Evolutionary conservation across 2,329 filamentous ascomycete genomes (phyloP).

Genomic region (Capronia epimyces): DNA sequence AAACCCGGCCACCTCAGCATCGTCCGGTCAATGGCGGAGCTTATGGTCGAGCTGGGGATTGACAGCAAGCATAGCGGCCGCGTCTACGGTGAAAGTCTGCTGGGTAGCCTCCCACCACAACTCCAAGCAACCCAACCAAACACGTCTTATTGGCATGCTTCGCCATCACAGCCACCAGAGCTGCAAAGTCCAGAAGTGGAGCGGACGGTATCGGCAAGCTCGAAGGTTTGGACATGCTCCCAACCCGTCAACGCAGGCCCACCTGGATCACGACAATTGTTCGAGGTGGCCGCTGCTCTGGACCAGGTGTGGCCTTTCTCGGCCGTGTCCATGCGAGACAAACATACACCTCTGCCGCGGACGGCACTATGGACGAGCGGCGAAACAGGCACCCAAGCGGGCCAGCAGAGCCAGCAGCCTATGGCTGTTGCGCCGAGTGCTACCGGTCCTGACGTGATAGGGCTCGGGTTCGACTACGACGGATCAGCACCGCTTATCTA

Average conservation of each 20-base stretch:
- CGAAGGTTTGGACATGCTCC: neutral
- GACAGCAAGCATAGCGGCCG: slow-evolving; percentile 10
- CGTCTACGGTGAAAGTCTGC: slow-evolving; percentile 3
- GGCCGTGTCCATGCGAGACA: neutral
- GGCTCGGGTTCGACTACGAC: neutral
- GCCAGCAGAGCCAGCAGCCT: neutral
- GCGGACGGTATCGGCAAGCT: neutral
- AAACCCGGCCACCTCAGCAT: neutral
- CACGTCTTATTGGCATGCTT: neutral
- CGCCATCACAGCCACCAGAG: neutral
- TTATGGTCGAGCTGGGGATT: slow-evolving; percentile 8
- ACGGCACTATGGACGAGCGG: neutral
- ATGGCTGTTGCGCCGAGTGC: neutral
- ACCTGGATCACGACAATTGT: neutral
- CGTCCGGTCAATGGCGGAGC: slow-evolving; percentile 4
- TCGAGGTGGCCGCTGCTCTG: slow-evolving; percentile 1
- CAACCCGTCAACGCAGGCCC: neutral
- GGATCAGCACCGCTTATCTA: neutral
- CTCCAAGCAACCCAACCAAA: neutral
- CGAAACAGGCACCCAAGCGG: neutral
- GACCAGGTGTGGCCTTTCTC: slow-evolving; percentile 2
- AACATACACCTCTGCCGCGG: neutral
- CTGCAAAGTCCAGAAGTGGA: neutral
- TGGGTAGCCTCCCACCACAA: neutral
- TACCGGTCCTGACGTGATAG: neutral